Evolutionary conservation across 148 eudicot genomes (phyloP), one percentile per base, ranked within the genome.

Genomic region (Rhododendron ovatum): DNA sequence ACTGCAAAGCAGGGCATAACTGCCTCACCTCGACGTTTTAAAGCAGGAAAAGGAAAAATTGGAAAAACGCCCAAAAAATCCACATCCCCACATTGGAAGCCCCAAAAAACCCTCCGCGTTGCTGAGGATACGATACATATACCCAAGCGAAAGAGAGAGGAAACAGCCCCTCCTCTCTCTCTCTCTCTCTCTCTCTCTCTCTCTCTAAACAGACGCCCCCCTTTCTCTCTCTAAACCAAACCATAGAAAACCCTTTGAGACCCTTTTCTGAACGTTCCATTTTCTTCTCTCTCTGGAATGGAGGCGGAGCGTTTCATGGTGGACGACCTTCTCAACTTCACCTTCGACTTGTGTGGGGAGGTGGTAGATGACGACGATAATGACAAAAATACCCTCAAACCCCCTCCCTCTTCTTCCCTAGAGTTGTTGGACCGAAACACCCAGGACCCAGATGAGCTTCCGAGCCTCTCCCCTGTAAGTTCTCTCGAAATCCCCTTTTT

Each of bases 241-340:
- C 57, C 3, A 11, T 17, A n/a, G 7, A 12, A 24, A 7, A 37
- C 79, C 77, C 35, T 28, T 17, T 17, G 22, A 57, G 24, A 26
- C 37, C 61, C 63, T 4, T 26, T 26, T 75, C 39, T 17, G 10
- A 75, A 37, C 79, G 79, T 15, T 73, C 24, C 12, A 26, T 76
- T 55, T 73, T 84, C 69, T 30, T 79, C 75, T 37, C 33, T 69
- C 11, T 87, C 77, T 86, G 74, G 84, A 86, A 86, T 91, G 88
- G 91, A 87, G 88, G 61, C 87, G 2, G 22, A 26, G 41, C 1
- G 82, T 85, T 85, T 91, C 57, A 81, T 84, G 79, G 88, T 87
- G 48, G 94, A 94, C 51, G 94, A 91, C 87, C 89, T 94, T 20
- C 82, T 94, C 65, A 80, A 94, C 92, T 91, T 92, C 81, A 85